A percentile compares a stretch with the other conserved stretches of the same genome.
These are phyloP conservation scores for Sordariomycetes sp. DNA, from an alignment of 2,329 filamentous ascomycete genomes.

Conservation along the genomic window DNA sequence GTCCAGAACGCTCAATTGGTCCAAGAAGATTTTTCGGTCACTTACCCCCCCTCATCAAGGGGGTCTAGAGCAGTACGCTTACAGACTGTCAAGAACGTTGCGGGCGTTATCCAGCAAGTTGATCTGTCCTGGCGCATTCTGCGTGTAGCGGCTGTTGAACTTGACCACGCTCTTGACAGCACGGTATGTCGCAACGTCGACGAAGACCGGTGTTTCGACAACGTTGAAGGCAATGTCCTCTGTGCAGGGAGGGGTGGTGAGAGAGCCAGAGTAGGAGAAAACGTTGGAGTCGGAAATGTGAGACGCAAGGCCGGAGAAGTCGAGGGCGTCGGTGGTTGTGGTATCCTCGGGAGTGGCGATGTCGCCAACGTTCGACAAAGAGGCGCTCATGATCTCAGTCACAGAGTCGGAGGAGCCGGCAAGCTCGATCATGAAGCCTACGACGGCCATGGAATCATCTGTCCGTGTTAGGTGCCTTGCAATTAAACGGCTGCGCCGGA, in stretches of 20 bases:
- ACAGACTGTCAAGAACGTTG: background rate
- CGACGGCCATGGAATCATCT: constrained; percentile 13
- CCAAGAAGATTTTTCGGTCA: too few species aligned
- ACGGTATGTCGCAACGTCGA: constrained; percentile 37
- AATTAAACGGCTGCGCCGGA: too few species aligned
- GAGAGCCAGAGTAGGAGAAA: constrained; percentile 43
- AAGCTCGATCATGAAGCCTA: constrained; percentile 27
- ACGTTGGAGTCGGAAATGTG: constrained; percentile 26
- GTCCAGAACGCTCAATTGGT: too few species aligned
- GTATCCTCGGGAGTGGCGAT: constrained; percentile 26
- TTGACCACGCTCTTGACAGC: constrained; percentile 39
- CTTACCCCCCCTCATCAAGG: too few species aligned
- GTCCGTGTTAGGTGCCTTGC: background rate
- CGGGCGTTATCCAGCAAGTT: constrained; percentile 27
- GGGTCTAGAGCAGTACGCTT: too few species aligned
- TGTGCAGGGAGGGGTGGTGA: constrained; percentile 50
- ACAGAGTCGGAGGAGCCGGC: constrained; percentile 7
- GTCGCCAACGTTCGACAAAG: constrained; percentile 23
- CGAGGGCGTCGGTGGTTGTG: constrained; percentile 21
- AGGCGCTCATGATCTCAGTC: constrained; percentile 18
- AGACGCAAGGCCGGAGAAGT: constrained; percentile 26
- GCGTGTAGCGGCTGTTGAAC: constrained; percentile 44
- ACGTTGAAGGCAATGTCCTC: constrained; percentile 44
- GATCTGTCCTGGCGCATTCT: constrained; percentile 31
- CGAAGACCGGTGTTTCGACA: constrained; percentile 32